Conservation (phyloP, 331 rosid species). For the Saraca asoca region DNA sequence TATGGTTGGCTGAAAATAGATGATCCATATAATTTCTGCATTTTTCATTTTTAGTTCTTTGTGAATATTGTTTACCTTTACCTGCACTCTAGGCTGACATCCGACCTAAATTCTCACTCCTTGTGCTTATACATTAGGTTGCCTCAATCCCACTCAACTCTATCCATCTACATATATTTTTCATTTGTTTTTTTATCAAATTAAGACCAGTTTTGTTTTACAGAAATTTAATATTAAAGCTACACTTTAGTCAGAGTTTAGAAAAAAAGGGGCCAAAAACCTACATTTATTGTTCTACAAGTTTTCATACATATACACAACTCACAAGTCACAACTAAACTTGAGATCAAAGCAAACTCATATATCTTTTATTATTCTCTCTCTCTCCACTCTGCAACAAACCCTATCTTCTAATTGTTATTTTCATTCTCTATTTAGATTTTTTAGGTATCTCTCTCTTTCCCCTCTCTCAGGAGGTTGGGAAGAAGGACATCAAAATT, state of each 20-base stretch:
- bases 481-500: slow-evolving; percentile 32
- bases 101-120: slow-evolving; percentile 56
- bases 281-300: slow-evolving; percentile 64
- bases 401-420: slow-evolving; percentile 38
- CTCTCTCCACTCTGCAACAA: slow-evolving; percentile 38
- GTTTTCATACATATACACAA: slow-evolving; percentile 50
- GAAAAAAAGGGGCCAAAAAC: slow-evolving; percentile 43
- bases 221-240: slow-evolving; percentile 42
- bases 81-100: slow-evolving; percentile 72
- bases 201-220: slow-evolving; percentile 33
- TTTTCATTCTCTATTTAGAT: slow-evolving; percentile 39
- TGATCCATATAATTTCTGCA: slow-evolving; percentile 4
- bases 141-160: slow-evolving; percentile 75
- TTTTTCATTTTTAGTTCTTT: slow-evolving; percentile 21
- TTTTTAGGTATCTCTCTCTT: slow-evolving; percentile 35
- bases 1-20: slow-evolving; percentile 49
- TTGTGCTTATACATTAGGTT: slow-evolving; percentile 48
- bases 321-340: slow-evolving; percentile 43
- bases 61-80: slow-evolving; percentile 52
- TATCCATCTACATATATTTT: slow-evolving; percentile 6
- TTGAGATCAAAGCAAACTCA: slow-evolving; percentile 71
- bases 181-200: slow-evolving; percentile 32
- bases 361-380: neutral
- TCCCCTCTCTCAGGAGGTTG: slow-evolving; percentile 33
- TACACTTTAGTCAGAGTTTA: slow-evolving; percentile 46